A percentile compares a stretch with the other conserved stretches of the same genome.
These are phyloP conservation scores for Saturnispora quitensis DNA, from an alignment of 805 yeast species.

Conservation along the genomic window DNA sequence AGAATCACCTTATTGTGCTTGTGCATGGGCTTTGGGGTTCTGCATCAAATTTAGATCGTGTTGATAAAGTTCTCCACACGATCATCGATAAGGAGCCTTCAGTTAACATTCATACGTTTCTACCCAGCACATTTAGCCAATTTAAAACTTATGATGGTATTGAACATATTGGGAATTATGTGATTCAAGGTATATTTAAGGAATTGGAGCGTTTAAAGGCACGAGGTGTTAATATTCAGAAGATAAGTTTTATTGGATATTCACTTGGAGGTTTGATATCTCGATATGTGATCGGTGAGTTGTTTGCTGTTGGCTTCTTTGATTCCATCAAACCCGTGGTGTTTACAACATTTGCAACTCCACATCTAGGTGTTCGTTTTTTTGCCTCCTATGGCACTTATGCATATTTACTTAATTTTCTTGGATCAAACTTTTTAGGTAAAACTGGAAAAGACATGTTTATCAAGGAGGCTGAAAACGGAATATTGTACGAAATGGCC, in stretches of 20 bases:
- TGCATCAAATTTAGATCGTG: conserved; percentile 43
- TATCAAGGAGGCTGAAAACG: conserved; percentile 33
- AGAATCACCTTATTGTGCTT: conserved; percentile 54
- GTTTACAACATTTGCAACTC: conserved; percentile 67
- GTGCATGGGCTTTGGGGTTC: conserved; percentile 79
- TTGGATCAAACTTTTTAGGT: conserved; percentile 52
- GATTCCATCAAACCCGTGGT: conserved; percentile 49
- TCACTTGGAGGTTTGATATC: conserved; percentile 84
- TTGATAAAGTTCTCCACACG: conserved; percentile 35
- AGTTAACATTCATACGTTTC: conserved; percentile 30
- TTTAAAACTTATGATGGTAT: conserved; percentile 83
- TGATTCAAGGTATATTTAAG: conserved; percentile 53
- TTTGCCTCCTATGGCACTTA: conserved; percentile 27
- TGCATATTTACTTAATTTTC: conserved; percentile 34
- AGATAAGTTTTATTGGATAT: conserved; percentile 76
- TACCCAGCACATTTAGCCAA: conserved; percentile 55
- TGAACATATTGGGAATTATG: conserved; percentile 58
- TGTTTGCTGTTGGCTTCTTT: conserved; percentile 42
- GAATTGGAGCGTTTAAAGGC: conserved; percentile 30
- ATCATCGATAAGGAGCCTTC: conserved; percentile 21
- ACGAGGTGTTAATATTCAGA: conserved; percentile 27
- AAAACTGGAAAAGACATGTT: conserved; percentile 71
- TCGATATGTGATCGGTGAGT: conserved; percentile 58
- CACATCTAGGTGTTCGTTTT: conserved; percentile 60
- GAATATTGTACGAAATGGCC: conserved; percentile 44